Evolutionary conservation across 352 stramenopile genomes (phyloP).

Genomic region (Phytophthora meadii): DNA sequence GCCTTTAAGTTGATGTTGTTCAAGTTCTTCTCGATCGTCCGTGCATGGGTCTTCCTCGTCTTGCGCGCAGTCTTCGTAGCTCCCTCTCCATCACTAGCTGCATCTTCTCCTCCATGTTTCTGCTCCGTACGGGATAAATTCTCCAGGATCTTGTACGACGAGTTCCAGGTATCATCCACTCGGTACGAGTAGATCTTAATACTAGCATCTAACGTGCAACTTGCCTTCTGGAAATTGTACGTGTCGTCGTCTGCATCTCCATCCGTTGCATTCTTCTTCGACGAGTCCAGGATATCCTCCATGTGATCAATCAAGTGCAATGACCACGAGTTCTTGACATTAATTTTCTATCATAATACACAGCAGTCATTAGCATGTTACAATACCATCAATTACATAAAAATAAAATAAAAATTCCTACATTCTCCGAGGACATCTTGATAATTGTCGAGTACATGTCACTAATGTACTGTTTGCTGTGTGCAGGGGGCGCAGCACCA

Average conservation of each 20-base stretch:
- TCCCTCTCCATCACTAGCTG: slow-evolving; percentile 38
- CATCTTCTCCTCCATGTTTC: slow-evolving; percentile 47
- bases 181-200: slow-evolving; percentile 99
- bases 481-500: slow-evolving; percentile 16
- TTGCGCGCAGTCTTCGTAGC: slow-evolving; percentile 45
- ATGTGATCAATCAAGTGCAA: slow-evolving; percentile 98
- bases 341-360: slow-evolving; percentile 92
- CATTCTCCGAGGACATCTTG: slow-evolving; percentile 93
- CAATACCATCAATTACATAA: not conserved
- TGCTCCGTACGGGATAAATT: slow-evolving; percentile 93
- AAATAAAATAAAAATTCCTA: slow-evolving; percentile 33
- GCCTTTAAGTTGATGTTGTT: slow-evolving; percentile 89
- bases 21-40: slow-evolving; percentile 89
- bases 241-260: slow-evolving; percentile 57
- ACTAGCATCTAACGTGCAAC: slow-evolving; percentile 97
- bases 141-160: slow-evolving; percentile 98
- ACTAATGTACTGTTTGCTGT: slow-evolving; percentile 84
- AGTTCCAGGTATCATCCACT: slow-evolving; percentile 98
- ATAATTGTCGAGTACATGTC: slow-evolving; percentile 94
- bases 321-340: slow-evolving; percentile 97
- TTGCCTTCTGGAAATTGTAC: slow-evolving; percentile 98
- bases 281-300: slow-evolving; percentile 91
- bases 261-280: slow-evolving; percentile 42
- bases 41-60: slow-evolving; percentile 55
- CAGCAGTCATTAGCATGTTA: slow-evolving; percentile 6